Percentiles rank a stretch among this genome's conserved stretches.
These are phyloP conservation scores for Claviceps capensis DNA, from an alignment of 2,329 filamentous ascomycete species.

Conservation along the genomic window DNA sequence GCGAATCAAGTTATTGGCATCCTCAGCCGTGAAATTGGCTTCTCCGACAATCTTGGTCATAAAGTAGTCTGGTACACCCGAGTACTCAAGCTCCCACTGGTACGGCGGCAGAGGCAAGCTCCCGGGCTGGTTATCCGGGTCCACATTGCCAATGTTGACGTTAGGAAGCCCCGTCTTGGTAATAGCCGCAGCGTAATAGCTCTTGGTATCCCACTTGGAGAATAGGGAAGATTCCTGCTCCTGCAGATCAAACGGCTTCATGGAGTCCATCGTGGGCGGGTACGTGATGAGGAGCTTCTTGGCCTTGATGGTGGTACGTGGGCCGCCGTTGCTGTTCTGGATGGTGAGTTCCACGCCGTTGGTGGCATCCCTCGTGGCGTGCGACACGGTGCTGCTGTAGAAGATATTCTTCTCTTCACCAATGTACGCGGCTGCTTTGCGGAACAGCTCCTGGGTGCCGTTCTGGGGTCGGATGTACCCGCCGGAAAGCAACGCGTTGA, in stretches of 20 bases:
- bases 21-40: slow-evolving; percentile 5
- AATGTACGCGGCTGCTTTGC: slow-evolving; percentile 13
- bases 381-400: slow-evolving; percentile 11
- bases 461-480: slow-evolving; percentile 5
- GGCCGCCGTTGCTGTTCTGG: slow-evolving; percentile 11
- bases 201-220: slow-evolving; percentile 18
- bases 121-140: slow-evolving; percentile 7
- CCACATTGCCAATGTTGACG: slow-evolving; percentile 11
- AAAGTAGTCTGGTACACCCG: slow-evolving; percentile 4
- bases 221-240: slow-evolving; percentile 18
- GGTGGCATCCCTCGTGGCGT: slow-evolving; percentile 9
- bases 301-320: slow-evolving; percentile 16
- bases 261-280: slow-evolving; percentile 19
- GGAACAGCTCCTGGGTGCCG: slow-evolving; percentile 12
- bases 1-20: slow-evolving; percentile 8
- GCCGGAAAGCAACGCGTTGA: slow-evolving; percentile 2
- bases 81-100: slow-evolving; percentile 3
- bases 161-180: slow-evolving; percentile 14
- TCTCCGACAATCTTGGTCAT: slow-evolving; percentile 6
- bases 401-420: slow-evolving; percentile 12
- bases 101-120: slow-evolving; percentile 10
- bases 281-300: slow-evolving; percentile 22
- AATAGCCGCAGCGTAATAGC: slow-evolving; percentile 20
- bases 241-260: slow-evolving; percentile 19
- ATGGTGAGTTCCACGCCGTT: slow-evolving; percentile 14